Conservation (phyloP, 129 eudicot species). For the Smallanthus sonchifolius region DNA sequence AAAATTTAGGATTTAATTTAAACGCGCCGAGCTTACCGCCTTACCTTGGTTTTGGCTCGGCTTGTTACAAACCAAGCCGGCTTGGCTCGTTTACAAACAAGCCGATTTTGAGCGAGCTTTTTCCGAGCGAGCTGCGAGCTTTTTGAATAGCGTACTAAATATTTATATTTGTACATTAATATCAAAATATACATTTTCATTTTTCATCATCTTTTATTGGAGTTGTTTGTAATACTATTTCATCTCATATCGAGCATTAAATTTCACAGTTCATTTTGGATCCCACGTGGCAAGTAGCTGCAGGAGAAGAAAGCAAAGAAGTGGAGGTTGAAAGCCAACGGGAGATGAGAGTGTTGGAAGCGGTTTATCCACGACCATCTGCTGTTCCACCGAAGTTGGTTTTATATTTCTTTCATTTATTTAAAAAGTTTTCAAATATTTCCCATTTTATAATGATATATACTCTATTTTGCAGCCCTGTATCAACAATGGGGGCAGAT, state of each 20-base stretch:
- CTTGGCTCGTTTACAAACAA: too few relatives aligned
- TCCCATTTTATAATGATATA: background rate
- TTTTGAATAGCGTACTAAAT: too few relatives aligned
- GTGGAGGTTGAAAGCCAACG: slow-evolving; percentile 55
- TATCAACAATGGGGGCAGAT: slow-evolving; percentile 27
- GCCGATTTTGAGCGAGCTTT: too few relatives aligned
- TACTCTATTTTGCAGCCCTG: slow-evolving; percentile 48
- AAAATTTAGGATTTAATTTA: too few relatives aligned
- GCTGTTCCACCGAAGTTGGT: slow-evolving; percentile 79
- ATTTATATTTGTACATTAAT: too few relatives aligned
- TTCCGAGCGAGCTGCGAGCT: too few relatives aligned
- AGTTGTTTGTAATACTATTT: background rate
- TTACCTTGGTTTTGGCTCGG: too few relatives aligned
- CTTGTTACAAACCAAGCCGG: too few relatives aligned
- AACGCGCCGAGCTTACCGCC: too few relatives aligned
- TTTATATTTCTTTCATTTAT: background rate
- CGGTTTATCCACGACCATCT: slow-evolving; percentile 78
- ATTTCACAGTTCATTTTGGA: slow-evolving; percentile 56
- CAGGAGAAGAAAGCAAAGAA: slow-evolving; percentile 89
- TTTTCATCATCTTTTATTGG: background rate
- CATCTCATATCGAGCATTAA: background rate
- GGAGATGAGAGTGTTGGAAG: slow-evolving; percentile 80
- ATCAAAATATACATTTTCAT: too few relatives aligned
- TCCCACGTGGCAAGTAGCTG: slow-evolving; percentile 63
- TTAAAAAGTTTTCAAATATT: background rate